These are phyloP conservation scores for Boletus insuetus DNA, from an alignment of 768 basidiomycete genomes.

Conservation along the genomic window DNA sequence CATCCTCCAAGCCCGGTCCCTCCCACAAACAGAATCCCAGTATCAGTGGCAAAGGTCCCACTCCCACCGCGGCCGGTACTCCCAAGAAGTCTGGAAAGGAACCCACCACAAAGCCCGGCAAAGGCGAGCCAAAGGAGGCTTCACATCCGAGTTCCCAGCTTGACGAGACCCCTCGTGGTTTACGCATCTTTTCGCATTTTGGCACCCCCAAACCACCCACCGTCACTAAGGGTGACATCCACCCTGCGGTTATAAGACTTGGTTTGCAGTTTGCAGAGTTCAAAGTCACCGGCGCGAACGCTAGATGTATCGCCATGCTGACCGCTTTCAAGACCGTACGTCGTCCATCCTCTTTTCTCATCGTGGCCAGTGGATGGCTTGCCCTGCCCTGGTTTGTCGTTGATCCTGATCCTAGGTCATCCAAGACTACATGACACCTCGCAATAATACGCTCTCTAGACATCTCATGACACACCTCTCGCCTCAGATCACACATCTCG, in stretches of 20 bases:
- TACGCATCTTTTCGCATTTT: slow-evolving; percentile 86
- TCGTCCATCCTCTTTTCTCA: not conserved
- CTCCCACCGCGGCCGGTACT: slow-evolving; percentile 11
- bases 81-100: slow-evolving; percentile 29
- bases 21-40: slow-evolving; percentile 26
- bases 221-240: slow-evolving; percentile 78
- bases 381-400: not conserved
- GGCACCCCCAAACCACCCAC: slow-evolving; percentile 59
- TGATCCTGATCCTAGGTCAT: slow-evolving; percentile 60
- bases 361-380: not conserved
- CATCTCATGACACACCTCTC: slow-evolving; percentile 91
- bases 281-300: slow-evolving; percentile 91
- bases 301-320: slow-evolving; percentile 89
- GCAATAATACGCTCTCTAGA: slow-evolving; percentile 81
- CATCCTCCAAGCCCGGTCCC: slow-evolving; percentile 27
- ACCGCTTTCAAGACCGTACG: slow-evolving; percentile 88
- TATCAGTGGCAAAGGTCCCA: slow-evolving; percentile 19
- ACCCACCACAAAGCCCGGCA: slow-evolving; percentile 13
- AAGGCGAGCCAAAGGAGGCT: slow-evolving; percentile 28
- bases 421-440: slow-evolving; percentile 84
- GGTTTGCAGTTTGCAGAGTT: slow-evolving; percentile 91
- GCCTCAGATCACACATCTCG: slow-evolving; percentile 89
- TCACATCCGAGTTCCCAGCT: slow-evolving; percentile 27
- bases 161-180: slow-evolving; percentile 49
- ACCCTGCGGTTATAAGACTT: slow-evolving; percentile 83